Percentiles rank a stretch among this genome's conserved stretches.
Conservation (phyloP, 2,329 filamentous ascomycete genomes). For the Phaeoacremonium minimum region DNA sequence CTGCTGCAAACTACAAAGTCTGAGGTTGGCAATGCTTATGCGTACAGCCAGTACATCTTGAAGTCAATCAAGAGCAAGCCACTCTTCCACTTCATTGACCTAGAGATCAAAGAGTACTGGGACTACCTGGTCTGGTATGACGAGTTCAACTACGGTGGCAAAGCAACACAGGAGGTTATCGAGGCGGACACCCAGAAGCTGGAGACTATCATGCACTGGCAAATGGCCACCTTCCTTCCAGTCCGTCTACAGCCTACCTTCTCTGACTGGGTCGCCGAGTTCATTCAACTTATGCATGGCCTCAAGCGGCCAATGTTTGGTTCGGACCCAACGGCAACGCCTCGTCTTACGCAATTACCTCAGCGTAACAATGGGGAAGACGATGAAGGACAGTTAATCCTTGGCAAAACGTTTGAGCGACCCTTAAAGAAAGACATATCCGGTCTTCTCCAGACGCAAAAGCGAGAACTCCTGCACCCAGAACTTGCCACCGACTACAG, state of each 20-base stretch:
- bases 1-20: conserved; percentile 94
- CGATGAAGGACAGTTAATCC: conserved; percentile 58
- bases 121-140: conserved; percentile 99
- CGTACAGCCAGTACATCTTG: conserved; percentile 95
- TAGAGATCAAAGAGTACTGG: conserved; percentile 99
- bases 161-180: conserved; percentile 78
- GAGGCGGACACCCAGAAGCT: conserved; percentile 70
- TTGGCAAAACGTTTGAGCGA: conserved; percentile 81
- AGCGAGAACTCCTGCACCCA: conserved; percentile 83
- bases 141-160: conserved; percentile 97
- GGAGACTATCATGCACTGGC: conserved; percentile 97
- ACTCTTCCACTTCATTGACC: conserved; percentile 92
- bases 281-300: conserved; percentile 88
- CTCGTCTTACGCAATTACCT: conserved; percentile 54
- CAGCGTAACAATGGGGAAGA: conserved; percentile 53
- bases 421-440: conserved; percentile 86
- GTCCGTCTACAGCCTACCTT: conserved; percentile 76
- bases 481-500: conserved; percentile 83
- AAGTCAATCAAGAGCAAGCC: conserved; percentile 96
- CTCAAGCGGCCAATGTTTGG: conserved; percentile 66
- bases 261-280: conserved; percentile 89
- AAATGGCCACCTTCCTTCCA: conserved; percentile 87
- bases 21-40: conserved; percentile 93
- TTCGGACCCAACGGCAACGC: conserved; percentile 44
- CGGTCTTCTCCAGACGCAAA: conserved; percentile 76